phyloP scores from a whole-genome alignment of 2,329 filamentous ascomycete species.

The Arthroderma sp. region DNA sequence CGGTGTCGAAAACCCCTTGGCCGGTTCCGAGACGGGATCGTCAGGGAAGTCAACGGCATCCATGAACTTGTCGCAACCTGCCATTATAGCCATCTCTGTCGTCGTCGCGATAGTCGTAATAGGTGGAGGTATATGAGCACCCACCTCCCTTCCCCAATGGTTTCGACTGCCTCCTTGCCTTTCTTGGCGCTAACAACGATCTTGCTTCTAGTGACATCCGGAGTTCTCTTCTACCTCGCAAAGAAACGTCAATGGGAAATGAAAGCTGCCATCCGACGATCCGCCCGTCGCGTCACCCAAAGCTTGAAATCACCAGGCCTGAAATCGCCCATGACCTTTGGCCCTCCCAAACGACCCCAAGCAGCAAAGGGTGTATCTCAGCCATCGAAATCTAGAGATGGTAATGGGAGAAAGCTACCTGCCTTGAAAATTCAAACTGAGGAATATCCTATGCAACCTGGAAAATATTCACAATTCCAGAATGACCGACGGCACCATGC shows the following conservation, averaged over 20 bases:
- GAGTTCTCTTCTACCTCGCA: slow-evolving; percentile 61
- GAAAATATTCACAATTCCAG: slow-evolving; percentile 1
- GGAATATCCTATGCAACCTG: not conserved
- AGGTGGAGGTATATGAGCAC: slow-evolving; percentile 48
- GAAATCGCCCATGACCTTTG: not conserved
- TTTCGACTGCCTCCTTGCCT: not conserved
- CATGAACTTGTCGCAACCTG: slow-evolving; percentile 53
- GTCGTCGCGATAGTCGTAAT: slow-evolving; percentile 55
- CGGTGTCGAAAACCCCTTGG: slow-evolving; percentile 13
- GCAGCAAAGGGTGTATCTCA: not conserved
- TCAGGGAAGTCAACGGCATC: slow-evolving; percentile 48
- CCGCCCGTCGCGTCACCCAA: slow-evolving; percentile 36
- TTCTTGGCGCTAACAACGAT: not conserved
- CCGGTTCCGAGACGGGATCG: slow-evolving; percentile 44
- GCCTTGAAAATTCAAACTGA: not conserved
- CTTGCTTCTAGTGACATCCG: slow-evolving; percentile 41
- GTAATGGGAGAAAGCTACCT: too few species aligned
- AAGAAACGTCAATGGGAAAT: slow-evolving; percentile 79
- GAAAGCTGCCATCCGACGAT: slow-evolving; percentile 56
- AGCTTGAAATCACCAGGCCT: slow-evolving; percentile 6
- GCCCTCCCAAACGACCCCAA: not conserved
- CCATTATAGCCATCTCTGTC: slow-evolving; percentile 59
- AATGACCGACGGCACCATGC: not conserved
- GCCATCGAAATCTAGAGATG: too few species aligned
- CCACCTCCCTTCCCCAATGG: slow-evolving; percentile 6